Percentiles rank a stretch among this genome's conserved stretches.
These are phyloP conservation scores for Tuber indicum DNA, from an alignment of 495 filamentous ascomycete genomes.

Conservation along the genomic window DNA sequence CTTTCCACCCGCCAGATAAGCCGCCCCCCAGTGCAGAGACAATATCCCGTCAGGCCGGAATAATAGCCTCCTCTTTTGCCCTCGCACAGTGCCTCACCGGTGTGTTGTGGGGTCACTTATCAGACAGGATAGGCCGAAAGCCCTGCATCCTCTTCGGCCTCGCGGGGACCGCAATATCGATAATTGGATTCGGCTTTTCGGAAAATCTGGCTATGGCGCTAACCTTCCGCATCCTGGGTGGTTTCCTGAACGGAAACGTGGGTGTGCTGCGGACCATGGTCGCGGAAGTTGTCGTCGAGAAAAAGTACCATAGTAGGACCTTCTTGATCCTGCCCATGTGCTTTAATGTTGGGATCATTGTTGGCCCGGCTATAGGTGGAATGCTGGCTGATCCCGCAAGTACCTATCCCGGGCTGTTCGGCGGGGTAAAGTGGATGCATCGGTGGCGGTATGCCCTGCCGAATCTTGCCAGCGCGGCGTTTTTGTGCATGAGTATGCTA, in stretches of 20 bases:
- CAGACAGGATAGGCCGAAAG: conserved; percentile 76
- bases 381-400: conserved; percentile 63
- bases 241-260: conserved; percentile 75
- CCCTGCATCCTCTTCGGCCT: conserved; percentile 75
- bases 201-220: conserved; percentile 73
- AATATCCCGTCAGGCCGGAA: conserved; percentile 53
- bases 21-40: conserved; percentile 16
- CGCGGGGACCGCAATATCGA: conserved; percentile 68
- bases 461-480: conserved; percentile 54
- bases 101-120: conserved; percentile 77
- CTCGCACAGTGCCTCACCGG: conserved; percentile 73
- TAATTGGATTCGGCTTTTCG: conserved; percentile 76
- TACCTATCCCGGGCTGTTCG: conserved; percentile 61
- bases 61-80: conserved; percentile 78
- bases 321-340: conserved; percentile 77
- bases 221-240: conserved; percentile 65
- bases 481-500: conserved; percentile 49
- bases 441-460: conserved; percentile 59
- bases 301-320: conserved; percentile 63
- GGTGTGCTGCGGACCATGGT: conserved; percentile 78
- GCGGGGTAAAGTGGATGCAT: conserved; percentile 58
- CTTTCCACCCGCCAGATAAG: conserved; percentile 19
- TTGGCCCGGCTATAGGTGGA: conserved; percentile 60
- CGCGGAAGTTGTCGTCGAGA: conserved; percentile 59
- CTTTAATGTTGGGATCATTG: conserved; percentile 68